Evolutionary conservation across 768 basidiomycete genomes (phyloP).

Genomic region (Lanmaoa pseudosensibilis): DNA sequence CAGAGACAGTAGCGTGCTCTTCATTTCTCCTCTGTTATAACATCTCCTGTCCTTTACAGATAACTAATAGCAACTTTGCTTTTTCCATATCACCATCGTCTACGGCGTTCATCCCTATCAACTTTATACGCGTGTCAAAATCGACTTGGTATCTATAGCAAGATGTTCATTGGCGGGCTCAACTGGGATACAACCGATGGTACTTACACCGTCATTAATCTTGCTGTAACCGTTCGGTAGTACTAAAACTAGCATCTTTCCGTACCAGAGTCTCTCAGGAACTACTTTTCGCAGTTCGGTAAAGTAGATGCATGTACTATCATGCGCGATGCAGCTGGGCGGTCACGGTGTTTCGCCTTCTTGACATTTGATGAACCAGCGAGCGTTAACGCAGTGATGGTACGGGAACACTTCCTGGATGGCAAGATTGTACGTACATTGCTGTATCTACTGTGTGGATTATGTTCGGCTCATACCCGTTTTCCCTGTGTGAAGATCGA

Average conservation of each 20-base stretch:
- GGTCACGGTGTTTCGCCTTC: slow-evolving; percentile 97
- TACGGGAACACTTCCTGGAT: slow-evolving; percentile 90
- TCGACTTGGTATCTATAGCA: slow-evolving; percentile 57
- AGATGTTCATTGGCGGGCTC: slow-evolving; percentile 99
- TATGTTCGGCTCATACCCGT: slow-evolving; percentile 21
- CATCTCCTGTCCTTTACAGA: slow-evolving; percentile 63
- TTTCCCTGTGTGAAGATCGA: slow-evolving; percentile 69
- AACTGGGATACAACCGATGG: slow-evolving; percentile 99
- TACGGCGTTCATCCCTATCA: slow-evolving; percentile 27
- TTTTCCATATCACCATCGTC: slow-evolving; percentile 36
- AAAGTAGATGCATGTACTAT: slow-evolving; percentile 97
- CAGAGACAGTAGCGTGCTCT: slow-evolving; percentile 74
- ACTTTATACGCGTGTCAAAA: slow-evolving; percentile 26
- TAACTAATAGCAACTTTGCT: slow-evolving; percentile 76
- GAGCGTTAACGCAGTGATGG: slow-evolving; percentile 95
- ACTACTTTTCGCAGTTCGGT: slow-evolving; percentile 95
- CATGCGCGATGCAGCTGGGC: slow-evolving; percentile 94
- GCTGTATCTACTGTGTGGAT: slow-evolving; percentile 22
- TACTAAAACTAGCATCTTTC: slow-evolving; percentile 38
- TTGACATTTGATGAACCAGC: slow-evolving; percentile 92
- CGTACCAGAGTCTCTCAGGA: slow-evolving; percentile 66
- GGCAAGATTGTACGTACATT: slow-evolving; percentile 85
- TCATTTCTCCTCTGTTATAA: slow-evolving; percentile 58
- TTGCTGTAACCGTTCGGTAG: slow-evolving; percentile 40
- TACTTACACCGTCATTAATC: slow-evolving; percentile 50